phyloP scores from a whole-genome alignment of 2,329 filamentous ascomycete genomes.

The Aspergillus alliaceus region DNA sequence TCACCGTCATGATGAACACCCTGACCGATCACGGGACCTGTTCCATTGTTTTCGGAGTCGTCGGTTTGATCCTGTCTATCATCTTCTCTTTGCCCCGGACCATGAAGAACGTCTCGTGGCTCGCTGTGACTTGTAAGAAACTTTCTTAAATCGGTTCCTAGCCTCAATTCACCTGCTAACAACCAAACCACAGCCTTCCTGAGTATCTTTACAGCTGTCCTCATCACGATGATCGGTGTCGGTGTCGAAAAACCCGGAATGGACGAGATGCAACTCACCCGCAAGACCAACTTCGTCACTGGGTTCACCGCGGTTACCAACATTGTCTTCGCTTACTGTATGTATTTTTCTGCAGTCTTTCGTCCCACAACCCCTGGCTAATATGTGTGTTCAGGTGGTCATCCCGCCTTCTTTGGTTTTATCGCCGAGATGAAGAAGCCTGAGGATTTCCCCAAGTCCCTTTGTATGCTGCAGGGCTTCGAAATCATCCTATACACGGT shows the following conservation, averaged over 20 bases:
- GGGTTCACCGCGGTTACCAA: slow-evolving; percentile 65
- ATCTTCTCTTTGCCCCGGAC: slow-evolving; percentile 62
- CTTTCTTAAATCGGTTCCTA: too few relatives aligned
- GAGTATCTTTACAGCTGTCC: slow-evolving; percentile 63
- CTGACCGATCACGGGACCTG: slow-evolving; percentile 63
- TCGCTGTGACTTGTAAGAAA: slow-evolving; percentile 57
- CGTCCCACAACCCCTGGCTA: background rate
- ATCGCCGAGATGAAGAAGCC: slow-evolving; percentile 65
- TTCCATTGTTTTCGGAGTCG: slow-evolving; percentile 61
- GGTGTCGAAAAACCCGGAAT: slow-evolving; percentile 51
- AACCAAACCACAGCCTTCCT: slow-evolving; percentile 51
- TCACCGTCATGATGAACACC: slow-evolving; percentile 66
- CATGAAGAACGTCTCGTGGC: slow-evolving; percentile 60
- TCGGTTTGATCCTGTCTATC: slow-evolving; percentile 60
- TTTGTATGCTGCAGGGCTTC: slow-evolving; percentile 59
- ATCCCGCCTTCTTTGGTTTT: slow-evolving; percentile 68
- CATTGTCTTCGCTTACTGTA: slow-evolving; percentile 68
- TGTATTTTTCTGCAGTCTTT: background rate
- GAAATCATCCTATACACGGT: slow-evolving; percentile 64
- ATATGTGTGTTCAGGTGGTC: slow-evolving; percentile 39
- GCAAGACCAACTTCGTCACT: slow-evolving; percentile 49
- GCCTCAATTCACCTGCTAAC: background rate
- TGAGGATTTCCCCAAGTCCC: slow-evolving; percentile 60
- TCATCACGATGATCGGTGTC: slow-evolving; percentile 66
- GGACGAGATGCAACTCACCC: slow-evolving; percentile 36